Base-by-base conservation (phyloP, 306 rosid genomes). In the Medicago arabica region DNA sequence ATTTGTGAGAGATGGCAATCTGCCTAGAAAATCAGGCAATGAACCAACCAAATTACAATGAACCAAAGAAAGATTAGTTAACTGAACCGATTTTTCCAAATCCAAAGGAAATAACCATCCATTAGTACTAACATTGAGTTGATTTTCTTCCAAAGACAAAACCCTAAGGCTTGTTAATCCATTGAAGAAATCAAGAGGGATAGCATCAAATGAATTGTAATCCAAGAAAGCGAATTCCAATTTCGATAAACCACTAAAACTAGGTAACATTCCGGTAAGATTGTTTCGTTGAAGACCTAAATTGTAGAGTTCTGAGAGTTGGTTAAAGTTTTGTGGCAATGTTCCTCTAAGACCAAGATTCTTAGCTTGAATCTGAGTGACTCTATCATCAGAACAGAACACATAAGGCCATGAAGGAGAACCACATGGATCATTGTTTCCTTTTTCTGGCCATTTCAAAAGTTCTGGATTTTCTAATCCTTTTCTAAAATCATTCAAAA, bases 281-380 rank as follows among this genome's bases (percentile, higher is more conserved):
- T 75, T 82, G 88, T 93, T 93, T 62, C 77, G 80, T 63, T 93
- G 98, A 74, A 93, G 93, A 43, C 98, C 98, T 66, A 93, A 62
- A 77, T 93, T 93, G 78, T 38, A 49, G 80, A 93, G 95, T 81
- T 76, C 82, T 16, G 95, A 78, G 67, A 93, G 95, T 72, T 87
- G 89, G 78, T 93, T 93, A 3, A 93, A 83, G 66, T 76, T 93
- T 38, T n/a, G 86, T 59, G 96, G 96, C 65, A 93, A 71, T 43
- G 87, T 69, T 0, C 98, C 98, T 69, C 17, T 77, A 7, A 89
- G 94, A 34, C 92, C 92, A 62, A 93, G 64, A 70, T 84, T 81
- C 88, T 83, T 86, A 62, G 87, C 95, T 79, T 93, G 91, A 87
- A 93, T 87, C 83, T 93, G 95, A n/a, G 87, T 44, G 23, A 93